Evolutionary conservation across 1,284 basidiomycete species (phyloP), one percentile per base, ranked within the genome.

Genomic region (Porogramme epimiltina): DNA sequence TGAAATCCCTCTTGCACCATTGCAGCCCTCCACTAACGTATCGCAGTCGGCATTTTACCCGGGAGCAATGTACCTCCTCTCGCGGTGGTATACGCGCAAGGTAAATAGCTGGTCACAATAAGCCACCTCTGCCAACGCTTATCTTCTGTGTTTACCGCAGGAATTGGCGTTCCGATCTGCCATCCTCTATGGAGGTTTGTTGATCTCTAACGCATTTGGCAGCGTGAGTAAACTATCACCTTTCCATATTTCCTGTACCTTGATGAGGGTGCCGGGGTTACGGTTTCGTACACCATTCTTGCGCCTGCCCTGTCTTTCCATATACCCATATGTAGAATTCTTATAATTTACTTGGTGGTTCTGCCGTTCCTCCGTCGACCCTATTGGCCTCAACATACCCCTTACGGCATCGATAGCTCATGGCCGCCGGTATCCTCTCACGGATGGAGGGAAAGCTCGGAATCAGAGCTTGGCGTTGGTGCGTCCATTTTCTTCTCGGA

Each of bases 131-230:
- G 16, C 9, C n/a, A 6, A n/a, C 11, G 31, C 36, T 28, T 16
- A 36, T 15, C 24, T 5, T 3, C 22, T 20, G 3, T 47, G 22
- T n/a, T 20, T 16, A n/a, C 4, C 15, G 10, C 49, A 85, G 82
- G 84, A 87, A 68, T 69, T 87, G 5, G 82, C 83, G 0, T 79
- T 90, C 51, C 80, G 90, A 34, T 81, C 84, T 43, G 84, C 87
- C 0, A 76, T 90, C 49, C 75, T 93, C 2, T 89, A 84, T 65
- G 76, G 76, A 6, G 88, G 87, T 16, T 63, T 84, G 3, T 70
- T 91, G n/a, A 75, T 90, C 44, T 87, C 85, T 0, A 91, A 89
- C 69, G 89, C 89, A 2, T 90, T 91, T 64, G 87, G 88, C 37
- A 74, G 79, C 48, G 84, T 86, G 49, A 66, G 82, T 60, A 13